Base-by-base conservation (phyloP, 2,329 filamentous ascomycete genomes). In the Fusarium abutilonis region DNA sequence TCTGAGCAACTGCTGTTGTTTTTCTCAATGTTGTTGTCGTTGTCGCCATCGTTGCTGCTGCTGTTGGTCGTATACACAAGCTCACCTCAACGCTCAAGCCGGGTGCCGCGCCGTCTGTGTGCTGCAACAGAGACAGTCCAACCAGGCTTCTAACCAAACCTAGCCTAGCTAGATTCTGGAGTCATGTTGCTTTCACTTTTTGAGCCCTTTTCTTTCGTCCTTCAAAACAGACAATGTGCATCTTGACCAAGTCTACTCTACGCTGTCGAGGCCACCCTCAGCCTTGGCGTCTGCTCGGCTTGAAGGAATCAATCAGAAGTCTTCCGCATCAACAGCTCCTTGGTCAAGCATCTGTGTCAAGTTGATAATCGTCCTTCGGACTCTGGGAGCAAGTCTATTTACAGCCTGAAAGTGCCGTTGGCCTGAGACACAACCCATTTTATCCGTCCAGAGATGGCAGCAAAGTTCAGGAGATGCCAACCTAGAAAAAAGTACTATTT, bases 101-200 rank as follows among this genome's bases (percentile, higher is more conserved):
- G 59, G 62, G 42, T 69, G 58, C 64, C 63, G 58, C 57, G 66
- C 61, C 67, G 55, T 59, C 59, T 67, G 59, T 69, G 64, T 66
- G 64, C 23, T 26, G 57, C 52, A 67, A 52, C 54, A 64, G 43
- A 40, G 57, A 46, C 50, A 54, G 51, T 53, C 53, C 43, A 54
- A 46, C 60, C 21, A 51, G 47, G 51, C 34, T 44, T 43, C 49
- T 40, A 55, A 42, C 57, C 19, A 31, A 48, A 41, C 21, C 26
- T 49, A 60, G 35, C 31, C 31, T 38, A 21, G 15, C 15, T 65
- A 63, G 63, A 26, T 51, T 29, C 46, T 55, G 40, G 60, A 63
- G 50, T 57, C 53, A 46, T 63, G 63, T 63, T 65, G 65, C 52
- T 67, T 53, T 62, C 48, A 34, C 47, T 55, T 56, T 68, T 57